Percentiles rank a stretch among this genome's conserved stretches.
Conservation (phyloP, 345 rosid species). For the Populus ilicifolia region DNA sequence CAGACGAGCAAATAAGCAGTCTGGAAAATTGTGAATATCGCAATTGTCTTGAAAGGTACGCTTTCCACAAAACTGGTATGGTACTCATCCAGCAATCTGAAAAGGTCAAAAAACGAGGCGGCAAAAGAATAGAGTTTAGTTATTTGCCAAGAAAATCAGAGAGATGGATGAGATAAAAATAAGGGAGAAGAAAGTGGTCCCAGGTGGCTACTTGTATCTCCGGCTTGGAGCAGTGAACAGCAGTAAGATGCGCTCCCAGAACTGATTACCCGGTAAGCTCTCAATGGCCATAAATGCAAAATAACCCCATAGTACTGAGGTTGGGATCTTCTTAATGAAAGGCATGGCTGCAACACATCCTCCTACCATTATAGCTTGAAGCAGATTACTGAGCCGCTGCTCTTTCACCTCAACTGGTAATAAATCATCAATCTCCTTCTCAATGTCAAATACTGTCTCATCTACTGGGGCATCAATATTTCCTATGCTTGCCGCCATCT, state of each 20-base stretch:
- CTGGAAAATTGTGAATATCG: conserved; percentile 25
- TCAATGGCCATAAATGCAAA: conserved; percentile 36
- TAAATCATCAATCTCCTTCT: conserved; percentile 27
- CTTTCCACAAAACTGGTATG: conserved; percentile 26
- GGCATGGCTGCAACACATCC: conserved; percentile 30
- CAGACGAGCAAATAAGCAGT: conserved; percentile 25
- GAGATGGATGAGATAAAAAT: neutral
- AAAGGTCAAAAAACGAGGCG: neutral
- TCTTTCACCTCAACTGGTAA: conserved; percentile 31
- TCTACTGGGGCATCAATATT: conserved; percentile 14
- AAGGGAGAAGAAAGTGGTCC: neutral
- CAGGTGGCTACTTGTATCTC: conserved; percentile 26
- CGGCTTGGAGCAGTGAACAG: conserved; percentile 31
- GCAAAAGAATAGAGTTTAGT: neutral
- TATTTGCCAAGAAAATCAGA: neutral
- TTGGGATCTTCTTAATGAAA: conserved; percentile 27
- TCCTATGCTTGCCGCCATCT: conserved; percentile 15
- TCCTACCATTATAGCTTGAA: conserved; percentile 26
- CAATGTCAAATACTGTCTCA: conserved; percentile 24
- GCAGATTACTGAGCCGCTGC: conserved; percentile 28
- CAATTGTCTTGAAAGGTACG: conserved; percentile 30
- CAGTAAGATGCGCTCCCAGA: conserved; percentile 31
- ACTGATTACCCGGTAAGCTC: conserved; percentile 33
- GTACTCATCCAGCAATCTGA: conserved; percentile 26
- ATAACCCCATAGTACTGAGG: conserved; percentile 33